phyloP scores from a whole-genome alignment of 176 grass and related monocot genomes.

The Elymus sibiricus region DNA sequence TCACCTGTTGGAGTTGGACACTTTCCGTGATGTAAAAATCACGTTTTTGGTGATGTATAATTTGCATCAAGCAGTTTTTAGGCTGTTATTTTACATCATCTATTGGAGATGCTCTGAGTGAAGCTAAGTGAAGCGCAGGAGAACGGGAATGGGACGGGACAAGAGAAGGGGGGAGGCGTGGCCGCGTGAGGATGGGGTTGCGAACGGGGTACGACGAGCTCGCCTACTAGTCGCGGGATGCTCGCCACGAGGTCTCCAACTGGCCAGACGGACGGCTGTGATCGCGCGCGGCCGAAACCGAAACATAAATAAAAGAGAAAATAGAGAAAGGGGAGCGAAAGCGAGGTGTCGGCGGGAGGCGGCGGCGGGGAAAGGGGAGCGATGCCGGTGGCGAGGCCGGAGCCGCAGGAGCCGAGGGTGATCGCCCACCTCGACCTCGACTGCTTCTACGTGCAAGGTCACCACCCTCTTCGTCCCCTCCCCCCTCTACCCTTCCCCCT shows the following conservation, averaged over 20 bases:
- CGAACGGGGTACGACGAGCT: background rate
- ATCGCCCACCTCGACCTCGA: slow-evolving; percentile 95
- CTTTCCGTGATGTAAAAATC: no score
- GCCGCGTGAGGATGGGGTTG: background rate
- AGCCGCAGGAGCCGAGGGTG: slow-evolving; percentile 74
- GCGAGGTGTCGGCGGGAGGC: background rate
- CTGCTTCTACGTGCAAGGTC: slow-evolving; percentile 99
- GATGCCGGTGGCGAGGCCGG: slow-evolving; percentile 80
- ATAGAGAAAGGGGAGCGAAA: background rate
- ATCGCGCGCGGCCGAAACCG: background rate
- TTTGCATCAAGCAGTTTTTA: no score
- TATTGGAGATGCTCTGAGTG: no score
- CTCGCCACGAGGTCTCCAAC: background rate
- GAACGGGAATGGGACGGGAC: background rate
- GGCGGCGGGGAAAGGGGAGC: background rate
- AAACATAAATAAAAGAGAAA: background rate
- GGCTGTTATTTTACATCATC: no score
- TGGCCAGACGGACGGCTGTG: background rate
- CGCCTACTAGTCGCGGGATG: background rate
- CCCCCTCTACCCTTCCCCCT: background rate
- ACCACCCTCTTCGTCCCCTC: background rate
- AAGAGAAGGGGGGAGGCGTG: background rate
- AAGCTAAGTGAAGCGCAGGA: no score
- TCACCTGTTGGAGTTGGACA: no score
- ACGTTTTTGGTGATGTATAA: no score